A percentile compares a stretch with the other conserved stretches of the same genome.
Evolutionary conservation across 148 eudicot species (phyloP).

Genomic region (Chenopodium quinoa): DNA sequence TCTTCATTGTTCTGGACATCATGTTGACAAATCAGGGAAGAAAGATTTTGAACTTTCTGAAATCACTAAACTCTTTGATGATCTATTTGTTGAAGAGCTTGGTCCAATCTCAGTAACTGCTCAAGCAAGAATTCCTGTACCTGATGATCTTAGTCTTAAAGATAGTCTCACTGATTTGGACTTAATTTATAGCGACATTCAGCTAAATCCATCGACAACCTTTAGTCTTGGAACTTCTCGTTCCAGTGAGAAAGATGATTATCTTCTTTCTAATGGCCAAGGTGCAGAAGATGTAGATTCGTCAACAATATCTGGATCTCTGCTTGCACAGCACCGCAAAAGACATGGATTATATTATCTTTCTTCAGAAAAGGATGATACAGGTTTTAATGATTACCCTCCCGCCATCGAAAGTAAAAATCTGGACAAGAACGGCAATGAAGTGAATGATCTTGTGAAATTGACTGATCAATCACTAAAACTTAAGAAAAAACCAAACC

Average conservation of each 20-base stretch:
- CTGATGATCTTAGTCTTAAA: conserved; percentile 60
- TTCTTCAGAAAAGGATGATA: conserved; percentile 53
- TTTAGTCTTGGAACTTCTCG: conserved; percentile 51
- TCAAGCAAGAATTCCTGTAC: conserved; percentile 68
- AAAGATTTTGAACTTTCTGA: conserved; percentile 37
- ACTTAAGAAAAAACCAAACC: conserved; percentile 60
- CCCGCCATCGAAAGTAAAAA: conserved; percentile 60
- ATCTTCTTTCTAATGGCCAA: conserved; percentile 21
- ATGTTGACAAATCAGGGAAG: conserved; percentile 30
- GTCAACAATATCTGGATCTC: conserved; percentile 55
- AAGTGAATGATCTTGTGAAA: conserved; percentile 66
- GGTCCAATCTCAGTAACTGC: conserved; percentile 78
- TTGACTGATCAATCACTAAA: conserved; percentile 70
- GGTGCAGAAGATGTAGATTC: conserved; percentile 52
- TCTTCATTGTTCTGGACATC: conserved; percentile 26
- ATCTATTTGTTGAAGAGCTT: conserved; percentile 65
- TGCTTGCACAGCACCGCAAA: conserved; percentile 77
- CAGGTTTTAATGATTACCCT: conserved; percentile 55
- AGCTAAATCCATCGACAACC: conserved; percentile 35
- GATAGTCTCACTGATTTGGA: conserved; percentile 71
- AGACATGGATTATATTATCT: conserved; percentile 85
- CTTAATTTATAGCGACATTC: conserved; percentile 52
- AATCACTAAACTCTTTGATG: conserved; percentile 44
- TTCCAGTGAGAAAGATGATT: conserved; percentile 32
- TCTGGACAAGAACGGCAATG: conserved; percentile 30